These are phyloP conservation scores for Chondrostereum purpureum DNA, from an alignment of 1,284 basidiomycete genomes.

Conservation along the genomic window DNA sequence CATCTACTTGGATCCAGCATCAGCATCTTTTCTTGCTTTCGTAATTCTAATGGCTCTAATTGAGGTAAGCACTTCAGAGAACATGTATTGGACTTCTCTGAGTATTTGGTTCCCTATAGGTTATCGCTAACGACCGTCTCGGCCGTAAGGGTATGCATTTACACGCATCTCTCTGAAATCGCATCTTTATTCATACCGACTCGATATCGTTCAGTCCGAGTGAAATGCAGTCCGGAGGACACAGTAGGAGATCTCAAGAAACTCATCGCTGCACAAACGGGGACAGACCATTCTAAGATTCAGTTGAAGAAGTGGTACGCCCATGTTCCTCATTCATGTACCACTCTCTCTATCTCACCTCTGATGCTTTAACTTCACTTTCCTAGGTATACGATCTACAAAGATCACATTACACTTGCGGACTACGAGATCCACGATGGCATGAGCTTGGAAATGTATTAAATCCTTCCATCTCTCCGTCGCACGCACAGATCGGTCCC, in stretches of 20 bases:
- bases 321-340: too few species aligned
- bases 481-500: too few species aligned
- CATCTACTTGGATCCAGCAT: too few species aligned
- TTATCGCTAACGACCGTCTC: conserved; percentile 95
- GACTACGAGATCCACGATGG: conserved; percentile 96
- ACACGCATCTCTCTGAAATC: background rate
- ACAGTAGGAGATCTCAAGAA: conserved; percentile 97
- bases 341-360: background rate
- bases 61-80: background rate
- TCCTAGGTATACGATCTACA: conserved; percentile 83
- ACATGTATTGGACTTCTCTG: too few species aligned
- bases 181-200: background rate
- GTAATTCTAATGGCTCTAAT: background rate
- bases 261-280: conserved; percentile 94
- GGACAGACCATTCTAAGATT: conserved; percentile 83
- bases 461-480: too few species aligned
- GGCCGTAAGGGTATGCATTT: conserved; percentile 79
- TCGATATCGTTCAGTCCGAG: conserved; percentile 43
- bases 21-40: background rate
- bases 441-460: conserved; percentile 94
- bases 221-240: conserved; percentile 91
- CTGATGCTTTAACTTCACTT: conserved; percentile 2
- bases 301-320: conserved; percentile 93
- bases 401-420: conserved; percentile 88
- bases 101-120: conserved; percentile 46